These are phyloP conservation scores for Hyaloscypha bicolor DNA, from an alignment of 495 filamentous ascomycete species.

Conservation along the genomic window DNA sequence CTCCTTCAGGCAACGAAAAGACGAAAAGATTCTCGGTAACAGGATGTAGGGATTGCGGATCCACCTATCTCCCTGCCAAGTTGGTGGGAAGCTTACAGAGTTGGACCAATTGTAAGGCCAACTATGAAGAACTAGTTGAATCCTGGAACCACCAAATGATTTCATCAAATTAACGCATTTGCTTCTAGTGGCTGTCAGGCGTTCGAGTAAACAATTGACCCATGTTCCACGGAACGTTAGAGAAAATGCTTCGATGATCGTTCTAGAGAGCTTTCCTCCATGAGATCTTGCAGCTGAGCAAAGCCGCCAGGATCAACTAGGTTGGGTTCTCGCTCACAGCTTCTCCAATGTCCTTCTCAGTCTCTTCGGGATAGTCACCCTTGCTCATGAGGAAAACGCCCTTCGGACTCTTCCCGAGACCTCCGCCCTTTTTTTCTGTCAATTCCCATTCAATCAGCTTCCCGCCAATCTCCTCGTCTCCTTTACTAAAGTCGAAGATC, in stretches of 20 bases:
- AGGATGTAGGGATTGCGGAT: no score
- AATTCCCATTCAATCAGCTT: slow-evolving; percentile 45
- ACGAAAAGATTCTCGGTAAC: background rate
- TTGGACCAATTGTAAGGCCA: background rate
- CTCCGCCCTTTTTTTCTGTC: slow-evolving; percentile 37
- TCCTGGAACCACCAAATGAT: background rate
- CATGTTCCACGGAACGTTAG: background rate
- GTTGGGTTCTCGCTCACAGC: slow-evolving; percentile 22
- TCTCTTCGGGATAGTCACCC: slow-evolving; percentile 21
- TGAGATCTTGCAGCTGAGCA: background rate
- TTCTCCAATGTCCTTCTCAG: slow-evolving; percentile 18
- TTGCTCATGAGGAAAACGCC: slow-evolving; percentile 13
- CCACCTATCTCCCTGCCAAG: no score
- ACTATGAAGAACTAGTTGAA: background rate
- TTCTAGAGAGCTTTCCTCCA: background rate
- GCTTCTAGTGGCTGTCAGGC: background rate
- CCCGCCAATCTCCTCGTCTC: slow-evolving; percentile 34
- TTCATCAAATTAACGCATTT: background rate
- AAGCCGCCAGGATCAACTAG: background rate
- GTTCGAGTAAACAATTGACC: no score
- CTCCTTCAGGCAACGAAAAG: background rate
- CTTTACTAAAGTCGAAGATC: slow-evolving; percentile 57
- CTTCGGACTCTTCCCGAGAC: slow-evolving; percentile 25
- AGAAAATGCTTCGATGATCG: background rate
- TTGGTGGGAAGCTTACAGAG: no score